These are phyloP conservation scores for Aspergillus persii DNA, from an alignment of 2,329 filamentous ascomycete genomes.

Conservation along the genomic window DNA sequence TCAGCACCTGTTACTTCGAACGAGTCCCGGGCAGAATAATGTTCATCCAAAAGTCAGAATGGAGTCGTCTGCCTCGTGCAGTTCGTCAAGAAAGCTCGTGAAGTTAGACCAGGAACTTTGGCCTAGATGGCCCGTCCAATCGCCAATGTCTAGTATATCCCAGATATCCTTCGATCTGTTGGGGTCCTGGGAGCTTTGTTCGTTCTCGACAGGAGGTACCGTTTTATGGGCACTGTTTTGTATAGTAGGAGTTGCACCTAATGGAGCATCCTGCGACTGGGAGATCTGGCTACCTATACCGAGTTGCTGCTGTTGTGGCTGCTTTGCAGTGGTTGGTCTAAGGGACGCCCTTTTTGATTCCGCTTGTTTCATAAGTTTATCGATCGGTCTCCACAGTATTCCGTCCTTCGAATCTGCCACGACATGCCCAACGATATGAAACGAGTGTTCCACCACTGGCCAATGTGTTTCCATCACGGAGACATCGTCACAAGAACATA, in stretches of 20 bases:
- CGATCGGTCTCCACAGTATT: conserved; percentile 31
- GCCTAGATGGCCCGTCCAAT: neutral
- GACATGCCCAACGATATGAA: conserved; percentile 18
- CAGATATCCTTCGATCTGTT: conserved; percentile 22
- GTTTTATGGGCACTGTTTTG: neutral
- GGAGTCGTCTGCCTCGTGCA: neutral
- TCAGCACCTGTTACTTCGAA: too few species aligned
- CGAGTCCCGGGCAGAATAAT: neutral
- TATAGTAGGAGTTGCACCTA: neutral
- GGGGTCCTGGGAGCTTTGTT: conserved; percentile 1
- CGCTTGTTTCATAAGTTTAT: conserved; percentile 30
- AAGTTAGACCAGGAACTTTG: neutral
- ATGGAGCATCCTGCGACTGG: neutral
- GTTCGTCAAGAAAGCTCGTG: neutral
- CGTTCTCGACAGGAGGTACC: neutral
- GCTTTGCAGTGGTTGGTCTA: neutral
- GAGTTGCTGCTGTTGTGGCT: conserved; percentile 3
- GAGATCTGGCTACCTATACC: neutral
- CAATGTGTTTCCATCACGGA: conserved; percentile 22
- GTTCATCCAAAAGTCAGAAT: neutral
- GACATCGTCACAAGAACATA: conserved; percentile 30
- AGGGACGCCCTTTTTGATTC: conserved; percentile 13
- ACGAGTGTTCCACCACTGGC: conserved; percentile 23
- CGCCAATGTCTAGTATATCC: conserved; percentile 23
- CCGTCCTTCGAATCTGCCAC: conserved; percentile 29